Evolutionary conservation across 305 asterid species (phyloP).

Genomic region (Fraxinus latifolia): DNA sequence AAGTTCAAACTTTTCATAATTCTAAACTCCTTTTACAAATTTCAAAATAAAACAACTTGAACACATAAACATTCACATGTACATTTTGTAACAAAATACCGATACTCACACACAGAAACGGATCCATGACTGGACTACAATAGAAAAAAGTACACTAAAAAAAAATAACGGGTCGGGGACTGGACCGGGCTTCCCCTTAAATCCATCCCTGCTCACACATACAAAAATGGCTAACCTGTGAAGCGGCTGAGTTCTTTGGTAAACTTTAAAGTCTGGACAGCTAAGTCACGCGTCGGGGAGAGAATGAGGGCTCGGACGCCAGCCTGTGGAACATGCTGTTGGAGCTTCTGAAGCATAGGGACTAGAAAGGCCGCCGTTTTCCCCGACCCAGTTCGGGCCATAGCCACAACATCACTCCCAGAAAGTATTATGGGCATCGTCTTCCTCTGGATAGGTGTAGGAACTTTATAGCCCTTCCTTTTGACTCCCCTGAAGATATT

Average conservation of each 20-base stretch:
- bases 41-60: not conserved
- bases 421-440: constrained; percentile 72
- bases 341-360: constrained; percentile 89
- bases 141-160: too few species aligned
- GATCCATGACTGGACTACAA: too few species aligned
- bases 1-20: not conserved
- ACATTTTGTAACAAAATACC: not conserved
- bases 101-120: not conserved
- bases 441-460: constrained; percentile 94
- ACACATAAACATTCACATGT: not conserved
- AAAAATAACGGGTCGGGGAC: too few species aligned
- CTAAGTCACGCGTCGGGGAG: constrained; percentile 89
- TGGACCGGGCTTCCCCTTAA: too few species aligned
- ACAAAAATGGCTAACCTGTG: constrained; percentile 47
- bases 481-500: constrained; percentile 71
- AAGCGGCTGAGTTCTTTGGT: constrained; percentile 72
- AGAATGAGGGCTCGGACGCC: constrained; percentile 86
- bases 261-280: constrained; percentile 82
- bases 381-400: constrained; percentile 97
- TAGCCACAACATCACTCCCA: constrained; percentile 80
- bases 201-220: not conserved
- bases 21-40: not conserved
- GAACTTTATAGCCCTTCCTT: constrained; percentile 81
- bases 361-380: constrained; percentile 89
- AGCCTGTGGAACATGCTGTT: constrained; percentile 76